Evolutionary conservation across 1,284 basidiomycete genomes (phyloP), one percentile per base, ranked within the genome.

Genomic region (Porodaedalea pini): DNA sequence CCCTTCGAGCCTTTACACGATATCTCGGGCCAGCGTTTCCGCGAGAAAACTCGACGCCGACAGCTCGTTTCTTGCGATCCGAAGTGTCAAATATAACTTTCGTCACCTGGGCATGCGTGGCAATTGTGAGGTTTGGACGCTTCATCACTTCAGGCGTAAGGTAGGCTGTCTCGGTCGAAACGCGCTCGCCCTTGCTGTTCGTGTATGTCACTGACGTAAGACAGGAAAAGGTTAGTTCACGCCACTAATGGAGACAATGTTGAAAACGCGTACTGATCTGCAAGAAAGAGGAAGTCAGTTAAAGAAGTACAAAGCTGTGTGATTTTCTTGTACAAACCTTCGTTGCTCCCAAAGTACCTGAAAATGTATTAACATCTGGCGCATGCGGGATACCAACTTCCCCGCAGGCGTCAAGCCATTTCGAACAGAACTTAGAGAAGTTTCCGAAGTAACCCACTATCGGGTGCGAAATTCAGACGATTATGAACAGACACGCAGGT

Each of bases 51-150:
- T 68, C 66, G 11, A 68, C 66, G 6, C 67, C 67, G 15, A 64
- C 54, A 31, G 67, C 67, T 1, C 61, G 59, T 15, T 59, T 63
- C 23, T 53, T 59, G 13, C 50, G 51, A 29, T 32, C 54, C 15
- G 21, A 29, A 17, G 39, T 57, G 2, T 64, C 61, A 54, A 68
- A 66, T 11, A 67, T 25, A 11, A 69, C 61, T 13, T 61, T 58
- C 5, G 66, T 68, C 25, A 61, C 65, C 11, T 60, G 56, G 2
- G 64, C 62, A 39, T 59, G 54, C 10, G 56, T 57, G 5, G 58
- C 62, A 27, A 70, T 55, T 7, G 63, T 66, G 5, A 70, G 58
- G 54, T 70, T 70, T 4, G 65, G 61, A 25, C 68, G 61, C 7
- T 54, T 54, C 27, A 67, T 44, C 3, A 68, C 68, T 2, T 50